Base-by-base conservation (phyloP, 768 basidiomycete genomes). In the Boletus pseudo-olivaceus region DNA sequence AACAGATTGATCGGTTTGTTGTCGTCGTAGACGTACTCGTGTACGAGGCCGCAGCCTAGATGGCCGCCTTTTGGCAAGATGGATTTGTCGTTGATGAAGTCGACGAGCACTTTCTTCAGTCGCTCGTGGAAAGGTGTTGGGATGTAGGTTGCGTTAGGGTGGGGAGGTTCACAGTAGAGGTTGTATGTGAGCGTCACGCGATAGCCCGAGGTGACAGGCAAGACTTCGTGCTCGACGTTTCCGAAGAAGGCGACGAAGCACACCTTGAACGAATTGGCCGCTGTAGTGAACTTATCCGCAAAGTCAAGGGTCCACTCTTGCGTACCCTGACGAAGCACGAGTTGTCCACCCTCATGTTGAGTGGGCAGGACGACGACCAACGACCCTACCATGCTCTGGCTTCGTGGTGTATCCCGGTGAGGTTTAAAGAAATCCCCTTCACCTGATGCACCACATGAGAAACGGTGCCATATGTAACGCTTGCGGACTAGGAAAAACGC, bases 281-380 rank as follows among this genome's bases (percentile, higher is more conserved):
- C 49, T 12, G 37, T 11, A 2, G 43, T 32, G n/a, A 57, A 46
- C 7, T 41, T 37, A 1, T 65, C 44, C 7, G 69, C 62, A 8
- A 77, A 74, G 53, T 79, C 76, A 38, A 77, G 70, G 0, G 57
- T 60, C 70, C n/a, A n/a, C n/a, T n/a, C n/a, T n/a, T n/a, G n/a
- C n/a, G n/a, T n/a, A n/a, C n/a, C n/a, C n/a, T n/a, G n/a, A n/a
- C n/a, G n/a, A n/a, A n/a, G n/a, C n/a, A n/a, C n/a, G n/a, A n/a
- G n/a, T n/a, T n/a, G n/a, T n/a, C n/a, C 23, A 23, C 70, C 53
- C 26, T 46, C 44, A 6, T 57, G 47, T 0, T 58, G 39, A 0
- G 74, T 76, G 17, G 79, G 80, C 43, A 79, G 72, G n/a, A 77
- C 69, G n/a, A 81, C 57, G 2, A 82, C 74, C 6, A 84, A 73